phyloP scores from a whole-genome alignment of 2,329 filamentous ascomycete genomes.

The Aspergillus sp. region DNA sequence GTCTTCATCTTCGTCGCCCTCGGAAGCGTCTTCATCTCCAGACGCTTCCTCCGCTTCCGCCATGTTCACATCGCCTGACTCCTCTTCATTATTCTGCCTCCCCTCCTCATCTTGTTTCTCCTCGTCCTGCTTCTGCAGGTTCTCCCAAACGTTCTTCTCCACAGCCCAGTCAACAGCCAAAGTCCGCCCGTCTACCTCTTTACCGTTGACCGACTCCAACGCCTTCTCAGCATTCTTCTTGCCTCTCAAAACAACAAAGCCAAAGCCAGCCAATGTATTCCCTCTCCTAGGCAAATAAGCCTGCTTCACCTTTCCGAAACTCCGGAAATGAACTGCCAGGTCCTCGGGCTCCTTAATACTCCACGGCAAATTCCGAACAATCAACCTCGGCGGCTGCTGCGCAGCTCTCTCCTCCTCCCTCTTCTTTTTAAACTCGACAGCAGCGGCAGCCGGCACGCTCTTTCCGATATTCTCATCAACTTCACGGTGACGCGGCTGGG shows the following conservation, averaged over 20 bases:
- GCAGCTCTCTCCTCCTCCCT: slow-evolving; percentile 54
- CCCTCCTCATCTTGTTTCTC: slow-evolving; percentile 13
- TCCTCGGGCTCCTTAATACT: slow-evolving; percentile 83
- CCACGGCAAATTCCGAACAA: slow-evolving; percentile 93
- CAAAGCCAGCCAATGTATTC: slow-evolving; percentile 71
- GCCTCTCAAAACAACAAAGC: slow-evolving; percentile 82
- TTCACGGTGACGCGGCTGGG: slow-evolving; percentile 73
- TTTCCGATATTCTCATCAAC: slow-evolving; percentile 45
- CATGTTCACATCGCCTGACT: slow-evolving; percentile 49
- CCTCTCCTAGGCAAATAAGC: slow-evolving; percentile 75
- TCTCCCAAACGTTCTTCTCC: slow-evolving; percentile 79
- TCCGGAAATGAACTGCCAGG: slow-evolving; percentile 69
- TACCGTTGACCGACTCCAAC: slow-evolving; percentile 78
- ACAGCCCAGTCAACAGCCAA: slow-evolving; percentile 96
- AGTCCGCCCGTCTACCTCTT: slow-evolving; percentile 76
- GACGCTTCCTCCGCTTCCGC: slow-evolving; percentile 42
- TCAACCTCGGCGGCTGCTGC: slow-evolving; percentile 64
- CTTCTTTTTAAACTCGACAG: slow-evolving; percentile 33
- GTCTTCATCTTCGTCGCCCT: slow-evolving; percentile 27
- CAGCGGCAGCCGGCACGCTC: slow-evolving; percentile 31
- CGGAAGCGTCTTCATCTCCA: slow-evolving; percentile 31
- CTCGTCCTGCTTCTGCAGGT: slow-evolving; percentile 46
- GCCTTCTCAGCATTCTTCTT: slow-evolving; percentile 88
- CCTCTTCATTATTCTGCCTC: slow-evolving; percentile 22
- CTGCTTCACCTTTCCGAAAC: slow-evolving; percentile 86